Evolutionary conservation across 2,329 filamentous ascomycete species (phyloP), one percentile per base, ranked within the genome.

Genomic region (Penicillium sp.): DNA sequence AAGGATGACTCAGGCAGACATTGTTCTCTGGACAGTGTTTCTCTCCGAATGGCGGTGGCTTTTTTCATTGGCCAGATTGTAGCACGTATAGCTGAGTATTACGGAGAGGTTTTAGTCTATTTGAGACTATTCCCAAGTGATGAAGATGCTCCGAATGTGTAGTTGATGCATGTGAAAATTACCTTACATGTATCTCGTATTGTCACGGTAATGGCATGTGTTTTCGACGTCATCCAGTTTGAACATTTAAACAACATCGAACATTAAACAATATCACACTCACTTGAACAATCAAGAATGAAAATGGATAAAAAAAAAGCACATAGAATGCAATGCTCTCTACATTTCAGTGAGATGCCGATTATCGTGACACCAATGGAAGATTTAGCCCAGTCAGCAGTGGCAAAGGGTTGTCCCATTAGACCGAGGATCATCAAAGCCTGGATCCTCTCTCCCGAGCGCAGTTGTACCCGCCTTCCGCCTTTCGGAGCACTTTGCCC

Each of bases 391-490:
- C 10, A 53, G 35, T 51, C 35, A 50, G 57, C 60, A 58, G 59
- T 65, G 57, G 50, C 36, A 41, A 54, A 53, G 49, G 51, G 60
- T 62, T 38, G 31, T 55, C 53, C 72, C 72, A 68, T 74, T 74
- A 71, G 72, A 73, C 72, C 72, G 72, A 74, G 72, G 72, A 74
- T 73, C 70, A 63, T 49, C 61, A 58, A 48, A 63, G 63, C 60
- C 64, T 71, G 63, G 70, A 73, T 74, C 72, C 72, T 73, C 69
- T 73, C 66, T 74, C 61, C 72, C 72, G 71, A 74, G 66, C 64
- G 65, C 63, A 62, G 45, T 38, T 61, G 60, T 61, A 66, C 68
- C 65, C 68, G 64, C 62, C 29, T 57, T 63, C 64, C 64, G 64
- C 59, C 55, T 58, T 63, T 68, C 68, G 64, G 69, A 65, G 63